Conservation (phyloP, 306 rosid genomes). For the Abrus precatorius region DNA sequence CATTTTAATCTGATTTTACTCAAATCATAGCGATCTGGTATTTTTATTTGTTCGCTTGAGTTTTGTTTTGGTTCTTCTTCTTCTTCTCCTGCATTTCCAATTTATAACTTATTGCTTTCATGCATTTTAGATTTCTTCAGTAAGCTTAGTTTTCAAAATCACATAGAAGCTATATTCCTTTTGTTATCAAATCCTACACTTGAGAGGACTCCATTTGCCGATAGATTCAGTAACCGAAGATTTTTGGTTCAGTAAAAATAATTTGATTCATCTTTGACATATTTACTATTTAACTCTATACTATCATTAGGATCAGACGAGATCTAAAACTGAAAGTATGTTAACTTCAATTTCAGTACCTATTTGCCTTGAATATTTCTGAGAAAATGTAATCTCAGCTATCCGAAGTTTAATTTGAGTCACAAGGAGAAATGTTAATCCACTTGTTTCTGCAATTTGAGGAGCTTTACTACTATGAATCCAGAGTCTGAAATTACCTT, state of each 20-base stretch:
- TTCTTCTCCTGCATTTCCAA: slow-evolving; percentile 37
- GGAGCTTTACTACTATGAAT: slow-evolving; percentile 15
- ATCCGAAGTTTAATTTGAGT: slow-evolving; percentile 13
- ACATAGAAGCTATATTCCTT: background rate
- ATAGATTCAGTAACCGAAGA: background rate
- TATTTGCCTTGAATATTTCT: background rate
- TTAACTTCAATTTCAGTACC: slow-evolving; percentile 4
- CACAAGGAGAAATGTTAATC: background rate
- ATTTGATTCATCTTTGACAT: background rate
- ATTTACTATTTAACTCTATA: background rate
- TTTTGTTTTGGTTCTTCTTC: slow-evolving; percentile 1
- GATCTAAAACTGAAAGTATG: slow-evolving; percentile 28
- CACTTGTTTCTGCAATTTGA: slow-evolving; percentile 14
- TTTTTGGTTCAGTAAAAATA: background rate
- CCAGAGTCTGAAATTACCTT: slow-evolving; percentile 4
- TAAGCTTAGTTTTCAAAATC: background rate
- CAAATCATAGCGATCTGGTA: background rate
- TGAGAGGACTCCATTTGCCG: slow-evolving; percentile 22
- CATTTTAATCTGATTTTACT: background rate
- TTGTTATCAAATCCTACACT: slow-evolving; percentile 25
- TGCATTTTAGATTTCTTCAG: slow-evolving; percentile 34
- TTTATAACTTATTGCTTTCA: slow-evolving; percentile 10
- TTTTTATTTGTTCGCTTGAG: background rate
- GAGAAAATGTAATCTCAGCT: slow-evolving; percentile 10
- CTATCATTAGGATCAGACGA: background rate